These are phyloP conservation scores for Telopea speciosissima DNA, from an alignment of 177 flowering plant genomes.

Conservation along the genomic window DNA sequence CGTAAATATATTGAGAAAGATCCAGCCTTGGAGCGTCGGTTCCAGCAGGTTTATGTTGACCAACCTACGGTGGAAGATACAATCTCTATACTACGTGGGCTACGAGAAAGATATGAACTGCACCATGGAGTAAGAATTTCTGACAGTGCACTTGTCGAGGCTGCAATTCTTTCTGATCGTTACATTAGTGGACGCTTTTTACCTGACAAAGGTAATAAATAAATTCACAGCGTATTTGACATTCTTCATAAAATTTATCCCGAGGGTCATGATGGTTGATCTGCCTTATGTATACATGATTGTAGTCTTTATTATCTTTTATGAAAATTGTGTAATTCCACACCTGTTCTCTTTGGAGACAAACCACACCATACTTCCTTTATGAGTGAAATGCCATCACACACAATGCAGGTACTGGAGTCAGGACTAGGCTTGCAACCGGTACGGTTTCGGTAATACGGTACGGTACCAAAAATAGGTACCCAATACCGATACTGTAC, in stretches of 20 bases:
- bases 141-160: slow-evolving; percentile 90
- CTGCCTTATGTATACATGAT: too few relatives aligned
- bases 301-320: not conserved
- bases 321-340: not conserved
- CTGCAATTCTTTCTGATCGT: slow-evolving; percentile 87
- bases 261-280: not conserved
- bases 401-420: not conserved
- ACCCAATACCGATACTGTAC: too few relatives aligned
- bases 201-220: slow-evolving; percentile 76
- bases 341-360: not conserved
- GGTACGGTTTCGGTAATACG: too few relatives aligned
- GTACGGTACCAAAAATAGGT: too few relatives aligned
- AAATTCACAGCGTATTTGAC: not conserved
- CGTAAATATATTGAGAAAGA: slow-evolving; percentile 93
- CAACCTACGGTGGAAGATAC: slow-evolving; percentile 93
- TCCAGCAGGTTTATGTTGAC: slow-evolving; percentile 92
- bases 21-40: slow-evolving; percentile 89
- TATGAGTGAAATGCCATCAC: not conserved
- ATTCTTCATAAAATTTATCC: not conserved
- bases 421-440: too few relatives aligned
- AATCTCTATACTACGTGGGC: slow-evolving; percentile 77
- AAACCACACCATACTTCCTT: not conserved
- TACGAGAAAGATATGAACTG: slow-evolving; percentile 87
- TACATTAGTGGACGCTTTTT: slow-evolving; percentile 87
- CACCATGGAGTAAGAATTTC: slow-evolving; percentile 92